Base-by-base conservation (phyloP, 495 filamentous ascomycete genomes). In the Hyphodiscus hymeniophilus region DNA sequence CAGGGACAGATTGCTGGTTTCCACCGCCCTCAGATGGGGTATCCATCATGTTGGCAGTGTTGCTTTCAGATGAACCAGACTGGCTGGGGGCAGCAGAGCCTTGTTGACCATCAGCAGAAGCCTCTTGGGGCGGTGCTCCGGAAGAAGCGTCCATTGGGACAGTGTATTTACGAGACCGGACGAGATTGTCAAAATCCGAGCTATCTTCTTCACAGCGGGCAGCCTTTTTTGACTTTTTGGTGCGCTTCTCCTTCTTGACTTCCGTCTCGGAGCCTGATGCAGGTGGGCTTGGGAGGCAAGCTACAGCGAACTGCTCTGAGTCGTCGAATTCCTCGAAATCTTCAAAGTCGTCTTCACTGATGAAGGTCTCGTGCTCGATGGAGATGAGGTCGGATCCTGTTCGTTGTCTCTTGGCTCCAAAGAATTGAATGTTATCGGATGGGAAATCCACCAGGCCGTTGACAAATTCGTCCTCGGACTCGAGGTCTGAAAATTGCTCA, bases 381-480 rank as follows among this genome's bases (percentile, higher is more conserved):
- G 80, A 73, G 13, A 54, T 24, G 3, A 57, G 36, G 31, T 60
- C 57, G 7, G 57, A 52, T 3, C 82, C 78, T 21, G 85, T 74
- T 22, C 77, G 82, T 63, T 90, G 87, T 54, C 89, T 79, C 70
- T 94, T 94, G 56, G 77, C 83, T 57, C 81, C 81, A 42, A 79
- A 59, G 60, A 81, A 84, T 46, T 77, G 66, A 11, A 79, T 67
- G 61, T 78, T 82, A 34, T 73, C 71, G 24, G 71, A 72, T 46
- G 77, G 72, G 55, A 89, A 82, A 48, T 82, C 80, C 49, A 90
- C 82, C 7, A 95, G 73, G 38, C 80, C 79, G 64, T 79, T 83
- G 47, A 83, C 78, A 56, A 94, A 84, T 55, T 94, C 89, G 72
- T 92, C 89, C 30, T 95, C 91, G 0, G 86, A 91, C 64, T 95